Percentiles rank a stretch among this genome's conserved stretches.
Conservation (phyloP, 148 eudicot genomes). For the Beta vulgaris region DNA sequence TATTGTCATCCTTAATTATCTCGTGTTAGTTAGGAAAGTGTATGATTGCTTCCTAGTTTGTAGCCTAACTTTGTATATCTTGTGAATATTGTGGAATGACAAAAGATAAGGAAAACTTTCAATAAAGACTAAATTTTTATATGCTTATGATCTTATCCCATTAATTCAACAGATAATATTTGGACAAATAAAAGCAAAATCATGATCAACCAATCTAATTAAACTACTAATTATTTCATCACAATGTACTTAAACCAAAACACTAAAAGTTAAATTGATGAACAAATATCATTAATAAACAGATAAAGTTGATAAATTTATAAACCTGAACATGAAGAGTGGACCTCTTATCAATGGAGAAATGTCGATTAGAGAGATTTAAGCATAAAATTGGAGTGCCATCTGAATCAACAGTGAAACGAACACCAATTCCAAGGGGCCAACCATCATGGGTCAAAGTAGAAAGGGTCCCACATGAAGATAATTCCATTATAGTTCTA, state of each 20-base stretch:
- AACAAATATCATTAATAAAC: background rate
- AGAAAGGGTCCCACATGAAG: conserved; percentile 64
- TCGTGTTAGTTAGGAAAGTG: too few species aligned
- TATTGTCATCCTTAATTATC: too few species aligned
- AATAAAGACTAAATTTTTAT: too few species aligned
- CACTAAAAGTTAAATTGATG: background rate
- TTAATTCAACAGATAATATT: background rate
- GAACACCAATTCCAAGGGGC: conserved; percentile 70
- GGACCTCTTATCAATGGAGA: conserved; percentile 42
- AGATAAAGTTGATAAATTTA: background rate
- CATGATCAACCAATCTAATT: background rate
- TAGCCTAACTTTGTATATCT: too few species aligned
- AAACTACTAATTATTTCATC: background rate
- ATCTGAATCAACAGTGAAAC: conserved; percentile 58
- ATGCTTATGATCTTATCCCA: too few species aligned
- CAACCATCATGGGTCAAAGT: conserved; percentile 58
- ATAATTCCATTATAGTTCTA: conserved; percentile 78
- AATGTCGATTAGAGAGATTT: conserved; percentile 33
- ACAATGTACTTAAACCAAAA: background rate
- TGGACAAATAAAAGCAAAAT: background rate
- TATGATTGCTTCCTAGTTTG: too few species aligned
- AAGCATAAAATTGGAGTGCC: conserved; percentile 63
- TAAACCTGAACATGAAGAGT: conserved; percentile 79
- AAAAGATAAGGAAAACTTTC: too few species aligned
- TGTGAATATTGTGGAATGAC: too few species aligned